Conservation (phyloP, 768 basidiomycete species). For the Omphalotus guepiniiformis region DNA sequence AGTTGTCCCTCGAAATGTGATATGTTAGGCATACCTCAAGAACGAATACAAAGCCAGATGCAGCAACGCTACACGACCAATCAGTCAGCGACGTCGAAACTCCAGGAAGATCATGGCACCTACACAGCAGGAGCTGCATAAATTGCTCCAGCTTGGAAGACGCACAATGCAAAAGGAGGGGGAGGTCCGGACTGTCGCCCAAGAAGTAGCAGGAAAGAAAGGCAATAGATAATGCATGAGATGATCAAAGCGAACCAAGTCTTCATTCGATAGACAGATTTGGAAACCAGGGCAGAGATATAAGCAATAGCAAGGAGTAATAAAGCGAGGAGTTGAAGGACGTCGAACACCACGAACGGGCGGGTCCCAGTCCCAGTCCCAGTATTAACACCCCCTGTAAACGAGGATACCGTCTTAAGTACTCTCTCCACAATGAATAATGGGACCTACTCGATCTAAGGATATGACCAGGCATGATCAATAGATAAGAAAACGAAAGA, state of each 20-base stretch:
- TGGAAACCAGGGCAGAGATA: conserved; percentile 8
- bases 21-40: conserved; percentile 1
- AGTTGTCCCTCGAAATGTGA: too few species aligned
- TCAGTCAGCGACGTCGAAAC: too few species aligned
- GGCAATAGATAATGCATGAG: conserved; percentile 8
- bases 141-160: conserved; percentile 12
- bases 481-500: too few species aligned
- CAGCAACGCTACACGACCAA: conserved; percentile 7
- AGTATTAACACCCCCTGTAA: too few species aligned
- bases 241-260: conserved; percentile 13
- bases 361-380: too few species aligned
- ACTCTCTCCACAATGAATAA: too few species aligned
- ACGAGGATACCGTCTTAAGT: too few species aligned
- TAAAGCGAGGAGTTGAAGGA: conserved; percentile 6
- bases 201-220: conserved; percentile 13
- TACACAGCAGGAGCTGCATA: conserved; percentile 14
- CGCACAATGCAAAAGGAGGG: conserved; percentile 9
- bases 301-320: conserved; percentile 5
- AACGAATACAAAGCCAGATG: conserved; percentile 6
- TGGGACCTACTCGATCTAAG: too few species aligned
- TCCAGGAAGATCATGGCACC: not conserved
- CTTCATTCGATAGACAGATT: conserved; percentile 6
- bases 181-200: conserved; percentile 10
- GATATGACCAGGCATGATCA: too few species aligned
- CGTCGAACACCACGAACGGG: conserved; percentile 10